Evolutionary conservation across 2,329 filamentous ascomycete genomes (phyloP).

Genomic region (Thermoascus crustaceus): DNA sequence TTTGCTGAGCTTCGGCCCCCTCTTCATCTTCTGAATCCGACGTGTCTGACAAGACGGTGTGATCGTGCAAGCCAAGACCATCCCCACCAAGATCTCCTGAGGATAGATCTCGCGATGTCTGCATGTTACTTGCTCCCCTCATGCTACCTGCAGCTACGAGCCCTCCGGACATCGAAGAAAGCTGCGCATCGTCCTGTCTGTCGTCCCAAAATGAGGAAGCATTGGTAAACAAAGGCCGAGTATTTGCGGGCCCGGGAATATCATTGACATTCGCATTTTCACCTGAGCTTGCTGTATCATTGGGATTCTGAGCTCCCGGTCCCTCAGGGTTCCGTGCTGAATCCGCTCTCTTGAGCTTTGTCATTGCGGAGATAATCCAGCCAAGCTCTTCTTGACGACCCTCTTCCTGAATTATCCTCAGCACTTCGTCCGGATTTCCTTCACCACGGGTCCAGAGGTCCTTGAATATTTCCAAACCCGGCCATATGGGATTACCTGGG

Average conservation of each 20-base stretch:
- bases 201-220: not conserved
- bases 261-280: constrained; percentile 4
- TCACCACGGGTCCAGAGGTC: constrained; percentile 52
- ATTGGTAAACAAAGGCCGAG: not conserved
- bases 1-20: not conserved
- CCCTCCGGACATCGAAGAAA: not conserved
- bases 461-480: constrained; percentile 42
- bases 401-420: constrained; percentile 55
- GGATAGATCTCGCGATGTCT: not conserved
- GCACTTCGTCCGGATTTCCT: constrained; percentile 51
- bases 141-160: not conserved
- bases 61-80: not conserved
- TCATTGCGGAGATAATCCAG: constrained; percentile 52
- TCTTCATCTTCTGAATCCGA: not conserved
- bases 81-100: not conserved
- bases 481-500: constrained; percentile 8
- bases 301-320: no score
- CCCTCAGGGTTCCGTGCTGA: not conserved
- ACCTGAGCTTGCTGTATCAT: not conserved
- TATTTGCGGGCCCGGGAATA: not conserved
- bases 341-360: constrained; percentile 16
- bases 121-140: not conserved
- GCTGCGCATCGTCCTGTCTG: not conserved
- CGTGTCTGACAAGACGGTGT: not conserved
- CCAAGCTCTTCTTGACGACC: constrained; percentile 50